These are phyloP conservation scores for Pinguiococcus pyrenoidosus DNA, from an alignment of 108 stramenopile genomes.

Conservation along the genomic window DNA sequence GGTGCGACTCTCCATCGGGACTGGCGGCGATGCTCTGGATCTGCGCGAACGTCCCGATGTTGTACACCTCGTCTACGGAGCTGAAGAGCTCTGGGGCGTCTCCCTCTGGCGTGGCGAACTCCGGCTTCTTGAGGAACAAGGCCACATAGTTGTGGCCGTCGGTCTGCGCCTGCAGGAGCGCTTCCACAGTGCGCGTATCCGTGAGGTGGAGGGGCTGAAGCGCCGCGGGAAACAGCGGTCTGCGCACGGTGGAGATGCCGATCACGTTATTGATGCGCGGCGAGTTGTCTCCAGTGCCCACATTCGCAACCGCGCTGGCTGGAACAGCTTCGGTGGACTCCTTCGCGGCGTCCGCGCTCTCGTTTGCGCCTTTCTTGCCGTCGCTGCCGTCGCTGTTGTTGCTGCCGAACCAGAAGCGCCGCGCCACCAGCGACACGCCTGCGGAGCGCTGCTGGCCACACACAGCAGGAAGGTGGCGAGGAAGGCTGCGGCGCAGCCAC, in stretches of 20 bases:
- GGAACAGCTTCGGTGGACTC: no score
- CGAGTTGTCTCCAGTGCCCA: conserved; percentile 28
- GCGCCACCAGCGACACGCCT: no score
- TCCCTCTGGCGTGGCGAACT: not conserved
- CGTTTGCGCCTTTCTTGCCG: no score
- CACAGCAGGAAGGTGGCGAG: no score
- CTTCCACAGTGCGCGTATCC: conserved; percentile 23
- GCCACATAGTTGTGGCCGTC: conserved; percentile 26
- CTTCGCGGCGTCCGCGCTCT: no score
- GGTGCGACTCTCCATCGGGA: conserved; percentile 8
- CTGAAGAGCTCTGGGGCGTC: conserved; percentile 19
- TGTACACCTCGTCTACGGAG: conserved; percentile 24
- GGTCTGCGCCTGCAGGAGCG: conserved; percentile 4
- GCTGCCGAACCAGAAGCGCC: no score
- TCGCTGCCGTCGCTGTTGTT: no score
- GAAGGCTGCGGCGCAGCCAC: no score
- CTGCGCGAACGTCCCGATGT: conserved; percentile 40
- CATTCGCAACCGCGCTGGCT: conserved; percentile 15
- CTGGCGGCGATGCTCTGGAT: conserved; percentile 10
- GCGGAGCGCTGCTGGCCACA: no score
- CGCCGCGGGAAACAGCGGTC: conserved; percentile 38
- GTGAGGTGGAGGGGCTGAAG: conserved; percentile 28
- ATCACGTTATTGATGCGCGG: conserved; percentile 26
- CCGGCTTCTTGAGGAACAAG: conserved; percentile 31
- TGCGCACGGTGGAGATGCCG: conserved; percentile 32